phyloP scores from a whole-genome alignment of 495 filamentous ascomycete genomes.

The Hypoxylon rickii region DNA sequence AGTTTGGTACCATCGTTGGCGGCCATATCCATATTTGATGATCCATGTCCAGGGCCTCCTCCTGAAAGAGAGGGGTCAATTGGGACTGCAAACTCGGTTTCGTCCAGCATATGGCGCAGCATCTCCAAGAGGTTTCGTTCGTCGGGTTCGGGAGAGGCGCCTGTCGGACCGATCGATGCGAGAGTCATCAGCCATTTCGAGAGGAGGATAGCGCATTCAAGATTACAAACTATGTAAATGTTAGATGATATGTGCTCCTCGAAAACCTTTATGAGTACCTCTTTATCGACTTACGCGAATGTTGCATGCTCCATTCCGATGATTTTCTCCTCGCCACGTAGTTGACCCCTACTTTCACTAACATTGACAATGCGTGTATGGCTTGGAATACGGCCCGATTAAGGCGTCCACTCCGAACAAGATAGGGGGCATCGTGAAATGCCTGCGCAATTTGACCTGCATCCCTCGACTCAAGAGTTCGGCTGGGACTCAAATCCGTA shows the following conservation, averaged over 20 bases:
- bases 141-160: constrained; percentile 55
- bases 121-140: constrained; percentile 68
- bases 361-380: constrained; percentile 69
- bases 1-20: constrained; percentile 56
- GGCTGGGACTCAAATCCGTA: constrained; percentile 65
- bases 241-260: constrained; percentile 7
- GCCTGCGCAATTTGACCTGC: constrained; percentile 62
- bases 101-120: constrained; percentile 75
- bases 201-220: constrained; percentile 72
- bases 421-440: constrained; percentile 60
- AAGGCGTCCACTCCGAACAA: constrained; percentile 61
- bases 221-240: constrained; percentile 57
- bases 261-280: neutral
- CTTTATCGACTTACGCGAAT: constrained; percentile 53
- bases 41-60: constrained; percentile 40
- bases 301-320: constrained; percentile 72
- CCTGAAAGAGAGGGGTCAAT: constrained; percentile 54
- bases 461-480: constrained; percentile 66
- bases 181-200: constrained; percentile 57
- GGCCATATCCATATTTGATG: constrained; percentile 44
- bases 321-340: constrained; percentile 72
- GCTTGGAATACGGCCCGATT: constrained; percentile 67
- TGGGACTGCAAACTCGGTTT: constrained; percentile 72
- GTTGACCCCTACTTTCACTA: constrained; percentile 69
- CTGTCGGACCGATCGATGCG: constrained; percentile 47